Conservation (phyloP, 1,284 basidiomycete genomes). For the Grifola frondosa region DNA sequence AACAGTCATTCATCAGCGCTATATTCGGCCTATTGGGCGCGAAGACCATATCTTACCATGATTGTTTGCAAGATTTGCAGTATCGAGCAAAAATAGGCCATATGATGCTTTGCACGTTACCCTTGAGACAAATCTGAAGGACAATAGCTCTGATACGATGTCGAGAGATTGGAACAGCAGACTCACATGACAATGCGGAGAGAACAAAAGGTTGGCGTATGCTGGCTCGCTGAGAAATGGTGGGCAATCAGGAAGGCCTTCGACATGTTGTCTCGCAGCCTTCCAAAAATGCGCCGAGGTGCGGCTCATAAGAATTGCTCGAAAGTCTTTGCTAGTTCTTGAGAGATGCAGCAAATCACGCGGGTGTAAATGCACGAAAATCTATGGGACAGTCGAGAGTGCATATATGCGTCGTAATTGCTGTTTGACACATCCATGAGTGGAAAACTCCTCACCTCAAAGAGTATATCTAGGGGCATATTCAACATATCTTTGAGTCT, state of each 20-base stretch:
- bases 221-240: conserved; percentile 15
- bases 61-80: not conserved
- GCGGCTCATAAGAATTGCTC: conserved; percentile 18
- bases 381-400: no score
- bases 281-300: conserved; percentile 7
- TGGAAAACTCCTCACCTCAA: conserved; percentile 5
- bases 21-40: no score
- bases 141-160: not conserved
- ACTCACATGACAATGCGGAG: conserved; percentile 10
- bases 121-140: conserved; percentile 1
- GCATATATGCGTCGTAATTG: no score
- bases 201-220: conserved; percentile 17
- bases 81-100: not conserved
- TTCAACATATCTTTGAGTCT: conserved; percentile 7
- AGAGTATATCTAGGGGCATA: conserved; percentile 11
- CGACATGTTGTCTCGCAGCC: conserved; percentile 2
- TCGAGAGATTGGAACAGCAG: no score
- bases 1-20: no score
- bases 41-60: no score
- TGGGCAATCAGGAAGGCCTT: conserved; percentile 12
- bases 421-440: not conserved
- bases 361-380: conserved; percentile 14
- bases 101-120: not conserved
- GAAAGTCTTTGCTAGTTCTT: conserved; percentile 13
- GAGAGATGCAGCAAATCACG: conserved; percentile 18